Evolutionary conservation across 352 stramenopile genomes (phyloP).

Genomic region (Poterioochromonas sp.): DNA sequence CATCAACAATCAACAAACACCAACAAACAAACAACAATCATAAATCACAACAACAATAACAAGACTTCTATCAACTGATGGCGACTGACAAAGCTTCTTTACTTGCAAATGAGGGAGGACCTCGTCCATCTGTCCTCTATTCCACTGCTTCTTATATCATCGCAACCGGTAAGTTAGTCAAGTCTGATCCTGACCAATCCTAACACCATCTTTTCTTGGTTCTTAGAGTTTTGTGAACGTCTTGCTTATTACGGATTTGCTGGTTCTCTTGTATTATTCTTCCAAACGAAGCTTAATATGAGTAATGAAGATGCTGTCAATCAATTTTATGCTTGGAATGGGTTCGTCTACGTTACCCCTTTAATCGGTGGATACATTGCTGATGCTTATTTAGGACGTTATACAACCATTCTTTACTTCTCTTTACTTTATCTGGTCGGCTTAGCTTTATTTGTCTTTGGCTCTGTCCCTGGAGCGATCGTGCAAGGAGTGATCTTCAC

Average conservation of each 20-base stretch:
- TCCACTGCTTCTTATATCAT: slow-evolving; percentile 42
- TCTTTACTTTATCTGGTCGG: slow-evolving; percentile 53
- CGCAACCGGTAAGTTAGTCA: slow-evolving; percentile 29
- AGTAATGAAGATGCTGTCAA: slow-evolving; percentile 46
- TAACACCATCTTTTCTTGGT: not conserved
- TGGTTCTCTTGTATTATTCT: slow-evolving; percentile 46
- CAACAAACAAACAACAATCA: too few species aligned
- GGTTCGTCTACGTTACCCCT: slow-evolving; percentile 54
- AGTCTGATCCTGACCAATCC: not conserved
- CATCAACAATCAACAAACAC: too few species aligned
- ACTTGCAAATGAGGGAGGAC: too few species aligned
- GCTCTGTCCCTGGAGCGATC: slow-evolving; percentile 32
- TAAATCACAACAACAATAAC: too few species aligned
- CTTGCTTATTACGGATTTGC: slow-evolving; percentile 61
- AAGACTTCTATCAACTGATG: too few species aligned
- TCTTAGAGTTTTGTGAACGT: slow-evolving; percentile 52
- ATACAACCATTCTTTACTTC: slow-evolving; percentile 55
- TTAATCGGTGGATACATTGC: slow-evolving; percentile 55
- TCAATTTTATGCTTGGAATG: slow-evolving; percentile 50
- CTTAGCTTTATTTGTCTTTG: slow-evolving; percentile 46
- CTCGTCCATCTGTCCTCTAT: slow-evolving; percentile 14
- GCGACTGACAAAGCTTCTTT: too few species aligned
- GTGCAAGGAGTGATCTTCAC: slow-evolving; percentile 34
- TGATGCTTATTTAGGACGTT: slow-evolving; percentile 53
- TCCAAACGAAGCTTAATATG: slow-evolving; percentile 39